Percentiles rank a stretch among this genome's conserved stretches.
Evolutionary conservation across 805 yeast species (phyloP).

Genomic region (Kodamaea sagamina): DNA sequence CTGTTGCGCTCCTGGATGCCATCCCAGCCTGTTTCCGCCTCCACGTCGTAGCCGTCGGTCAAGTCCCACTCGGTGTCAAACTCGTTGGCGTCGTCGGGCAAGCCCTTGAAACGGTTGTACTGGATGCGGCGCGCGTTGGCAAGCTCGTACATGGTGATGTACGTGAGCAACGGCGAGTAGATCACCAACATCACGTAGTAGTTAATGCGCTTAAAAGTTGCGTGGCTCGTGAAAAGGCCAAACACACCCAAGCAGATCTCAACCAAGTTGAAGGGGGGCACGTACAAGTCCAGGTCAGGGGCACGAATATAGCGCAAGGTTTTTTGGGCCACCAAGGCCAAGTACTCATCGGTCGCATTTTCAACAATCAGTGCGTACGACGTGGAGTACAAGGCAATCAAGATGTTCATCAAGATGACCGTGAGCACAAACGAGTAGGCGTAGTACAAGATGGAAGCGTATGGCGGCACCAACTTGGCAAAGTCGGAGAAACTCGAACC

Average conservation of each 20-base stretch:
- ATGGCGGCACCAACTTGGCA: slow-evolving; percentile 77
- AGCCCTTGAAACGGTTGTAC: slow-evolving; percentile 64
- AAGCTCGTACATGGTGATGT: slow-evolving; percentile 65
- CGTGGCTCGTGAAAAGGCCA: slow-evolving; percentile 36
- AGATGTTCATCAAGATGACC: slow-evolving; percentile 75
- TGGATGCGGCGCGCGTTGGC: slow-evolving; percentile 66
- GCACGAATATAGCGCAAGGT: slow-evolving; percentile 83
- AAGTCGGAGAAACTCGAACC: slow-evolving; percentile 72
- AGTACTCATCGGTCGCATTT: slow-evolving; percentile 81
- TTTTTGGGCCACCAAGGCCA: slow-evolving; percentile 82
- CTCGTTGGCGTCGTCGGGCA: slow-evolving; percentile 80
- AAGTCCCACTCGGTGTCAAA: slow-evolving; percentile 79
- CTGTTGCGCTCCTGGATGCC: slow-evolving; percentile 41
- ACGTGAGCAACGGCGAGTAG: slow-evolving; percentile 65
- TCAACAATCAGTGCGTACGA: slow-evolving; percentile 81
- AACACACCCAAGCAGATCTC: slow-evolving; percentile 50
- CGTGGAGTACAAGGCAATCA: slow-evolving; percentile 81
- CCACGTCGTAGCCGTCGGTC: slow-evolving; percentile 66
- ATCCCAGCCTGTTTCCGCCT: slow-evolving; percentile 35
- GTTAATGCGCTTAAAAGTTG: slow-evolving; percentile 42
- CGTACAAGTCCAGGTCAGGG: slow-evolving; percentile 82
- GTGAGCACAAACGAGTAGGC: slow-evolving; percentile 73
- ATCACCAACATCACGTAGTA: slow-evolving; percentile 61
- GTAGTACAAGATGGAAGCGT: slow-evolving; percentile 78
- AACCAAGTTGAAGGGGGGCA: slow-evolving; percentile 79